Evolutionary conservation across 805 yeast species (phyloP).

Genomic region (Candida ulmi): DNA sequence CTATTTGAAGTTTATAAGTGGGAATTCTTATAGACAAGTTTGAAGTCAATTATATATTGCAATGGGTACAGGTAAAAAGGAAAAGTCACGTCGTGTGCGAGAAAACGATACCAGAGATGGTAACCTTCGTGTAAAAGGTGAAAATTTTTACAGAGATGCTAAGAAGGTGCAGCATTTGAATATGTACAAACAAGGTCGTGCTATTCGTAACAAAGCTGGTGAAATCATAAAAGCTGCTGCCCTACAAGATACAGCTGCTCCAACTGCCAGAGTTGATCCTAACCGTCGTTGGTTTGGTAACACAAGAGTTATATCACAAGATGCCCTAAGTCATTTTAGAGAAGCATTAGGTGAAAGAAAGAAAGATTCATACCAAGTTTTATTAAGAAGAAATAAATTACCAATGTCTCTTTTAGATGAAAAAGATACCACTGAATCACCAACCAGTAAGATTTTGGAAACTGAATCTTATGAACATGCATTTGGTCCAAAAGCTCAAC

Average conservation of each 20-base stretch:
- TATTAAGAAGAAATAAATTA: slow-evolving; percentile 81
- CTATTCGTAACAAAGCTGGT: slow-evolving; percentile 81
- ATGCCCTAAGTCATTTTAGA: slow-evolving; percentile 89
- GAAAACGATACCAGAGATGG: slow-evolving; percentile 83
- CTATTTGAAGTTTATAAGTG: too few species aligned
- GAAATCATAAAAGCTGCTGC: slow-evolving; percentile 84
- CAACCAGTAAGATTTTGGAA: slow-evolving; percentile 75
- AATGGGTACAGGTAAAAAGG: slow-evolving; percentile 95
- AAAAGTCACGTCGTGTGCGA: slow-evolving; percentile 78
- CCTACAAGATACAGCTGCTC: slow-evolving; percentile 80
- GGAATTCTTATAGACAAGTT: too few species aligned
- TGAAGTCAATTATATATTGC: slow-evolving; percentile 1
- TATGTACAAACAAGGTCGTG: slow-evolving; percentile 92
- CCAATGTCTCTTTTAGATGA: slow-evolving; percentile 96
- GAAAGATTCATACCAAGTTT: slow-evolving; percentile 78
- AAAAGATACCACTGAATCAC: slow-evolving; percentile 68
- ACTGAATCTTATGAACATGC: slow-evolving; percentile 79
- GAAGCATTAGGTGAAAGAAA: slow-evolving; percentile 87
- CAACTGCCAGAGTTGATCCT: slow-evolving; percentile 91
- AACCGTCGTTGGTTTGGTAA: slow-evolving; percentile 97
- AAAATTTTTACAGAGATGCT: slow-evolving; percentile 92
- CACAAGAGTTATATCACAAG: slow-evolving; percentile 95
- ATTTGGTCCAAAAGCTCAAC: slow-evolving; percentile 92
- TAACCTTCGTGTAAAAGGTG: slow-evolving; percentile 91
- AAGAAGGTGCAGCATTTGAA: slow-evolving; percentile 83